Conservation (phyloP, 2,329 filamentous ascomycete species). For the Orbilia quercus region DNA sequence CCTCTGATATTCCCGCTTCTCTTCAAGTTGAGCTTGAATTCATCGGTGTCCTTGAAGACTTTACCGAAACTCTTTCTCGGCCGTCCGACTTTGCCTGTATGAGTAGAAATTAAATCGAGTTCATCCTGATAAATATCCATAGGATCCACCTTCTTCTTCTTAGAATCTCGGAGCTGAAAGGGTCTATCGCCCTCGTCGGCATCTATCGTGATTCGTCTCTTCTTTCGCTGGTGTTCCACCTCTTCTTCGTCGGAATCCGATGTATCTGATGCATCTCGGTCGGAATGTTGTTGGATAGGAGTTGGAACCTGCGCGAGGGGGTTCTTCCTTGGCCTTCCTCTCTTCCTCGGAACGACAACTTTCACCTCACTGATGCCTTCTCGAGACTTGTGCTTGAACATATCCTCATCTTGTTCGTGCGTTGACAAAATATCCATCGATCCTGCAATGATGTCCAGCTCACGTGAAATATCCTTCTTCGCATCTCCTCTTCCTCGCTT, state of each 20-base stretch:
- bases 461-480: background rate
- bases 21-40: constrained; percentile 35
- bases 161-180: background rate
- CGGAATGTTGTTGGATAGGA: background rate
- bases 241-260: constrained; percentile 23
- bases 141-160: background rate
- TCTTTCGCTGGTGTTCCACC: constrained; percentile 15
- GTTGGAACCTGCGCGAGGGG: background rate
- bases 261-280: constrained; percentile 32
- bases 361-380: background rate
- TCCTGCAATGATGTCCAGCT: background rate
- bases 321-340: constrained; percentile 42
- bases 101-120: constrained; percentile 35
- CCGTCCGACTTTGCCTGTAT: constrained; percentile 4
- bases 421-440: background rate
- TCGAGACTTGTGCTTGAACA: background rate
- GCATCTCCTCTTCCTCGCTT: constrained; percentile 16
- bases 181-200: background rate
- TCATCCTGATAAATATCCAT: constrained; percentile 50
- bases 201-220: background rate
- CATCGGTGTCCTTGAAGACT: constrained; percentile 19
- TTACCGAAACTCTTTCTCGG: background rate
- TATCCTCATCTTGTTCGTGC: background rate
- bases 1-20: background rate
- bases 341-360: constrained; percentile 7